These are phyloP conservation scores for Seminavis robusta DNA, from an alignment of 108 stramenopile genomes.

Conservation along the genomic window DNA sequence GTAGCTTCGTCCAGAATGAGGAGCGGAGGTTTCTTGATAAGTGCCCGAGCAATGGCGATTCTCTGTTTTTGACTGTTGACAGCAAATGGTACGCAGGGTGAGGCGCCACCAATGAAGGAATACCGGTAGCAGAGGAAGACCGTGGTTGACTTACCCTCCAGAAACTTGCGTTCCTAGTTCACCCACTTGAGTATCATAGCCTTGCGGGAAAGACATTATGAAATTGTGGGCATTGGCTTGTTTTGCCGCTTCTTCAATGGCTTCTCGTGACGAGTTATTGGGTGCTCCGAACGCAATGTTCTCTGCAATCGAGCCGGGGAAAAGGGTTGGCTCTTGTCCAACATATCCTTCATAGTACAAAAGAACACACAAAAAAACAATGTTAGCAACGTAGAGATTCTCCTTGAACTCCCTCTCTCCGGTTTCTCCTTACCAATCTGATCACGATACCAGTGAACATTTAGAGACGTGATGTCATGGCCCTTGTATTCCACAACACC, in stretches of 20 bases:
- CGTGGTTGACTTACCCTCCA: background rate
- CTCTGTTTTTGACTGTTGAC: conserved; percentile 58
- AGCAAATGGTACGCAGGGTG: background rate
- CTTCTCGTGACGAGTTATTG: conserved; percentile 37
- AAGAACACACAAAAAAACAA: too few relatives aligned
- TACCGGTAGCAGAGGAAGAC: background rate
- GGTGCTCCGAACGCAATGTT: conserved; percentile 77
- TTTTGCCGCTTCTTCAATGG: conserved; percentile 80
- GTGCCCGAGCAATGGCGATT: conserved; percentile 89
- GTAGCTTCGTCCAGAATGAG: conserved; percentile 89
- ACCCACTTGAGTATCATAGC: conserved; percentile 31
- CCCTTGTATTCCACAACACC: conserved; percentile 70
- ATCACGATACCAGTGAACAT: conserved; percentile 63
- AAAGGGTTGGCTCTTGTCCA: conserved; percentile 76
- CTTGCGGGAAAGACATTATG: conserved; percentile 61
- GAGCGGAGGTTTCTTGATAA: conserved; percentile 77
- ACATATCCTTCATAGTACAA: too few relatives aligned
- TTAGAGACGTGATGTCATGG: conserved; percentile 54
- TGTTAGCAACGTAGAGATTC: too few relatives aligned
- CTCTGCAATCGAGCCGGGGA: conserved; percentile 62
- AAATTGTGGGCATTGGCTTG: conserved; percentile 90
- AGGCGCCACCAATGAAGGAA: background rate
- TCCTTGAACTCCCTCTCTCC: too few relatives aligned
- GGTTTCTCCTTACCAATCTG: conserved; percentile 74
- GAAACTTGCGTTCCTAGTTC: background rate